A percentile compares a stretch with the other conserved stretches of the same genome.
Conservation (phyloP, 352 stramenopile genomes). For the Thalassiosira exigua region DNA sequence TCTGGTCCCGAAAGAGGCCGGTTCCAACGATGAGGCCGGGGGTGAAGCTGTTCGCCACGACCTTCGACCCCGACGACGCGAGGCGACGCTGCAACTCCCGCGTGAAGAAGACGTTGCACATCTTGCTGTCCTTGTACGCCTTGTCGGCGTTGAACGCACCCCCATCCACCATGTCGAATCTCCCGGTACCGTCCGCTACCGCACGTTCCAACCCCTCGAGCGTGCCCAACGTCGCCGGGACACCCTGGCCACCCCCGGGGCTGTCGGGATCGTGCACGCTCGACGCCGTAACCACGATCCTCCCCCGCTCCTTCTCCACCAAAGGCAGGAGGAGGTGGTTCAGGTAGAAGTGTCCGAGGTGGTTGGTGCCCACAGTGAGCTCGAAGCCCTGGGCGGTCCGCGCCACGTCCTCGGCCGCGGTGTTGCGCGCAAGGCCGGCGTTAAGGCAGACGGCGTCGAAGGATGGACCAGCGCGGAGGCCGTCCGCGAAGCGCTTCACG, state of each 20-base stretch:
- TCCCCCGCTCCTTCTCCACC: constrained; percentile 59
- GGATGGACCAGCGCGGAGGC: constrained; percentile 32
- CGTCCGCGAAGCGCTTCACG: constrained; percentile 65
- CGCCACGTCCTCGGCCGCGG: constrained; percentile 63
- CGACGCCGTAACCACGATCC: constrained; percentile 81
- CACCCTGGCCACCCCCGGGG: constrained; percentile 74
- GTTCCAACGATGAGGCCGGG: constrained; percentile 81
- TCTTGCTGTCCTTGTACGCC: constrained; percentile 86
- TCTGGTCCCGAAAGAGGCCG: constrained; percentile 83
- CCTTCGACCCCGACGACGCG: constrained; percentile 56
- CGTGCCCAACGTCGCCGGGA: constrained; percentile 70
- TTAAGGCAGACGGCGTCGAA: constrained; percentile 80
- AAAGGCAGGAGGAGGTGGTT: constrained; percentile 73
- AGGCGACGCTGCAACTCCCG: constrained; percentile 92
- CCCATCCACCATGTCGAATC: constrained; percentile 85
- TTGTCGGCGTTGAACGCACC: constrained; percentile 82
- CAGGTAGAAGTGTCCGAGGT: constrained; percentile 87
- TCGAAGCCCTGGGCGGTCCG: constrained; percentile 80
- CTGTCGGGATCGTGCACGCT: constrained; percentile 82
- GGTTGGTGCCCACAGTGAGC: constrained; percentile 86
- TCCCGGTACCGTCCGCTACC: constrained; percentile 27
- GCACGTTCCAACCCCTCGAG: constrained; percentile 70
- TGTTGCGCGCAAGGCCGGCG: constrained; percentile 80
- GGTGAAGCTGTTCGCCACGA: constrained; percentile 78
- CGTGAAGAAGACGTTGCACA: constrained; percentile 96